Evolutionary conservation across 805 yeast species (phyloP), one percentile per base, ranked within the genome.

Genomic region (Metschnikowia shivogae): DNA sequence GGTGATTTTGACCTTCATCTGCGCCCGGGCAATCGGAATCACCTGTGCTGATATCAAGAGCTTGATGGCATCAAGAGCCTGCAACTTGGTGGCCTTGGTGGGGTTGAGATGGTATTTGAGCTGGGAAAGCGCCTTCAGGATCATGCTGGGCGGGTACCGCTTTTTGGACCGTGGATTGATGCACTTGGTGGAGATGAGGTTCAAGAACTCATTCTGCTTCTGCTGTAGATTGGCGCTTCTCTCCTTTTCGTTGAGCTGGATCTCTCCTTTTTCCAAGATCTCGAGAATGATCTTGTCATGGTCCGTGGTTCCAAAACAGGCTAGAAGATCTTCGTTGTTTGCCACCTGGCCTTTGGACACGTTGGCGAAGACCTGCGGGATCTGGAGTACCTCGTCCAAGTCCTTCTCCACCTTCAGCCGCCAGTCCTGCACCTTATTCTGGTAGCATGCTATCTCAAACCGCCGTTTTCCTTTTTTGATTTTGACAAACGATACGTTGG

Each of bases 291-390:
- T 86, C 30, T 74, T 73, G 58, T 89, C 87, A 10, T 78, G 74
- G 56, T 90, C 85, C 0, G 89, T 80, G 0, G 89, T 77, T 1
- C 86, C 89, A 61, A 93, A 92, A 1, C 84, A 74, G 44, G 80
- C 75, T 51, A 76, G 68, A 19, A 93, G 69, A 47, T 92, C 97
- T 8, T 88, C 96, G 54, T 86, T 80, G 13, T 90, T 82, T 3
- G 98, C 98, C 1, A 87, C 90, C 50, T 82, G 89, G 2, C 99
- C 99, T 60, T 93, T 93, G 12, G 96, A 88, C 0, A 90, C 98
- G 59, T 93, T 93, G 30, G 81, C 62, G 58, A 93, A 93, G 1
- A 93, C 95, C 63, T 86, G 96, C n/a, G 89, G 96, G 43, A 93
- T 89, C 63, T 93, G 99, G 31, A 93, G 71, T 2, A 93, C 99